Evolutionary conservation across 306 rosid species (phyloP), one percentile per base, ranked within the genome.

Genomic region (Glycine soja): DNA sequence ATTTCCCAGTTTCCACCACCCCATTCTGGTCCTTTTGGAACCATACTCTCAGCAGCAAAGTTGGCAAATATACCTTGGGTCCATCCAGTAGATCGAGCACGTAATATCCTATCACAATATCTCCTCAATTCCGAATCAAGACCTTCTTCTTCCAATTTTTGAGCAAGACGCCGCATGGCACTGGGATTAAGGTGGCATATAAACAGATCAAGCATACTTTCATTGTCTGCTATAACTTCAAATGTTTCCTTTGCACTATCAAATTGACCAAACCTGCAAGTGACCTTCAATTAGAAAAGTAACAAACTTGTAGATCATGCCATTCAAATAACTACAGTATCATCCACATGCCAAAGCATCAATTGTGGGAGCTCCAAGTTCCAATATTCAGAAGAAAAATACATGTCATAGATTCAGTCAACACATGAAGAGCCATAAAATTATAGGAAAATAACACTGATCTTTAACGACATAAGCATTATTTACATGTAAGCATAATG

Each of bases 1-100:
- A 91, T 94, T 87, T 92, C 97, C 98, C 98, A 92, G 90, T 94
- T 92, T 83, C 97, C 97, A 72, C 98, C 98, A 75, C 98, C 97
- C 98, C 98, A 94, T 87, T 94, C 98, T 83, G 97, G 85, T 81
- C 98, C 98, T 81, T 94, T 94, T 2, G 98, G 98, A 87, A 94
- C 91, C 98, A 94, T 90, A 82, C 97, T 94, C 86, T 94, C 98
- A 8, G 98, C 98, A 56, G 97, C 94, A 80, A 94, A 94, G 87
- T 94, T 94, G 30, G 97, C 97, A 82, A 94, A 94, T 83, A 94
- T 94, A 54, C 98, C 98, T 82, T 94, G 98, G 52, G 98, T 94
- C 98, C 98, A 94, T 75, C 97, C 97, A 15, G 91, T 86, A 40
- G 98, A 94, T 78, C 98, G 92, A 70, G 82, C 90, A 81, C 97